phyloP scores from a whole-genome alignment of 305 asterid species.

The Fraxinus platypoda region DNA sequence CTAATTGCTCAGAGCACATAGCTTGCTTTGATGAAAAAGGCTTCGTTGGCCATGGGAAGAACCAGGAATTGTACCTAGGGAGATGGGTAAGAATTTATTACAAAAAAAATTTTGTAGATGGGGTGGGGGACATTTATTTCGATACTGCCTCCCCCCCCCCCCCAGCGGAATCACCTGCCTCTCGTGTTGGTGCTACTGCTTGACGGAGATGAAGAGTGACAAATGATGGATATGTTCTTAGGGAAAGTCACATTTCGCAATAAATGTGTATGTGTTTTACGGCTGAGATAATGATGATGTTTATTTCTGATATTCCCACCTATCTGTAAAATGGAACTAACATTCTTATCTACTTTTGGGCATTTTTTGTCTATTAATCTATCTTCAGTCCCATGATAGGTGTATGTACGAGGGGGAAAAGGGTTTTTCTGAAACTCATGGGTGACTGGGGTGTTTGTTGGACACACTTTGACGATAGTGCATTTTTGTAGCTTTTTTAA shows the following conservation, averaged over 20 bases:
- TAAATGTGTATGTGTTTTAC: neutral
- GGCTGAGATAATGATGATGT: neutral
- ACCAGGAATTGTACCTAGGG: neutral
- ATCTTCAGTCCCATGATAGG: neutral
- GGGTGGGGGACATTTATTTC: neutral
- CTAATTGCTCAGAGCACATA: neutral
- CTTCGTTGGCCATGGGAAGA: neutral
- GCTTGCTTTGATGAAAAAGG: neutral
- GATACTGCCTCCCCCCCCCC: too few species aligned
- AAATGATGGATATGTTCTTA: neutral
- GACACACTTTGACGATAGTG: neutral
- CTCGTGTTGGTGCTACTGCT: neutral
- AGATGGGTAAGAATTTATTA: neutral
- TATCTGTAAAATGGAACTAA: neutral
- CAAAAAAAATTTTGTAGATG: neutral
- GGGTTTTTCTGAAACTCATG: neutral
- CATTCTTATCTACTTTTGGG: neutral
- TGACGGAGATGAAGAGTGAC: neutral
- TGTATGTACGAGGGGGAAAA: neutral
- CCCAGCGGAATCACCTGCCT: too few species aligned
- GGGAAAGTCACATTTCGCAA: neutral
- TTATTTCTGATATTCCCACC: neutral
- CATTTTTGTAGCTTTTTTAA: neutral
- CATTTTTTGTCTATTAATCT: neutral
- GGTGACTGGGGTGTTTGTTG: neutral